These are phyloP conservation scores for Pseudonitzschia multiseries DNA, from an alignment of 108 stramenopile genomes.

Conservation along the genomic window DNA sequence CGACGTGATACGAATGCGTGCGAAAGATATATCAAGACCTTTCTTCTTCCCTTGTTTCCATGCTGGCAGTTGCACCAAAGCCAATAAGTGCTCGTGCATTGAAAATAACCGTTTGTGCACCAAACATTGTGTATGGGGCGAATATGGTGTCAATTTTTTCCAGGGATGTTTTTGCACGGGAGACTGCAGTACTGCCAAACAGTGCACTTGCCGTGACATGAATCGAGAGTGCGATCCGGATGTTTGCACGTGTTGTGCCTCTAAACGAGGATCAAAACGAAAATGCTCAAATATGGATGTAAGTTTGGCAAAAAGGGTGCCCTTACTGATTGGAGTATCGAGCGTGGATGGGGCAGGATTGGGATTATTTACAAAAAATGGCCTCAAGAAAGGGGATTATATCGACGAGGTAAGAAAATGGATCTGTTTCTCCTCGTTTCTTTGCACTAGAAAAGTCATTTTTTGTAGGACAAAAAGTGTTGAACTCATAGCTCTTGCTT, in stretches of 20 bases:
- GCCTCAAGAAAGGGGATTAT: conserved; percentile 74
- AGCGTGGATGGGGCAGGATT: conserved; percentile 68
- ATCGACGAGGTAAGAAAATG: conserved; percentile 43
- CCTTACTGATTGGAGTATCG: conserved; percentile 64
- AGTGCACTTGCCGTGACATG: conserved; percentile 30
- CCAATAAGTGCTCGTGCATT: conserved; percentile 3
- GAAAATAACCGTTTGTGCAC: conserved; percentile 4
- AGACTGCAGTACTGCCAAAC: conserved; percentile 44
- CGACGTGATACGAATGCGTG: not conserved
- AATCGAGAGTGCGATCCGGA: conserved; percentile 90
- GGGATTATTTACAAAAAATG: conserved; percentile 74
- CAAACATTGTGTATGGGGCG: conserved; percentile 9
- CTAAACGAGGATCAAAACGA: conserved; percentile 39
- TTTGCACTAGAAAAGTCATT: too few species aligned
- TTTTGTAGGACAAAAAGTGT: not conserved
- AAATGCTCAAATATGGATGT: conserved; percentile 75
- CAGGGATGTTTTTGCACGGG: conserved; percentile 67
- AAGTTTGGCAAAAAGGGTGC: conserved; percentile 62
- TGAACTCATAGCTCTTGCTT: not conserved
- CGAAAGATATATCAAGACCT: not conserved
- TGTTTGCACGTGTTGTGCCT: conserved; percentile 62
- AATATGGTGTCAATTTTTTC: conserved; percentile 9
- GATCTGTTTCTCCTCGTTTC: not conserved
- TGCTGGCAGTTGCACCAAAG: not conserved
- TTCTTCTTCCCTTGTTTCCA: conserved; percentile 8